Conservation (phyloP, 805 yeast species). For the Kluyveromyces dobzhanskii region DNA sequence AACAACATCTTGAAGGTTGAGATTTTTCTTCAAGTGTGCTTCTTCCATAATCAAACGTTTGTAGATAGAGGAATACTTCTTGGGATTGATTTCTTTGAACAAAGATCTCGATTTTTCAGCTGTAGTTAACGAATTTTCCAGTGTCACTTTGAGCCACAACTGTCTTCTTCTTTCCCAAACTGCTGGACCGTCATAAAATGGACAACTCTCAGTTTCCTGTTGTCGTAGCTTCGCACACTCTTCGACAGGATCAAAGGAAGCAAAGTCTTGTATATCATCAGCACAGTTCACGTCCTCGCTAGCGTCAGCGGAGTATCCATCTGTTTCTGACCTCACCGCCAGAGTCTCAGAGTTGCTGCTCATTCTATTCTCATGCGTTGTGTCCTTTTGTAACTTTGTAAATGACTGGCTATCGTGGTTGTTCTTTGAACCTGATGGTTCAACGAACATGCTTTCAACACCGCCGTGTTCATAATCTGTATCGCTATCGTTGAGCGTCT, state of each 20-base stretch:
- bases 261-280: conserved; percentile 16
- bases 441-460: conserved; percentile 43
- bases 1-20: conserved; percentile 67
- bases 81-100: too few species aligned
- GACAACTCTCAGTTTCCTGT: conserved; percentile 22
- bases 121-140: conserved; percentile 6
- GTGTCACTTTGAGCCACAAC: conserved; percentile 48
- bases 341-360: conserved; percentile 13
- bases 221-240: conserved; percentile 27
- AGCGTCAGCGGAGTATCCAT: conserved; percentile 6
- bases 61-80: conserved; percentile 55
- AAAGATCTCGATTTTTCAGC: too few species aligned
- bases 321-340: background rate
- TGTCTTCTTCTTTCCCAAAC: conserved; percentile 65
- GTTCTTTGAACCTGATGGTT: conserved; percentile 29
- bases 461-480: conserved; percentile 4
- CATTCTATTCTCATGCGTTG: conserved; percentile 11
- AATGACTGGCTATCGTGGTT: conserved; percentile 2
- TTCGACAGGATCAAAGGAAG: conserved; percentile 25
- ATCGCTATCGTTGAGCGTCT: conserved; percentile 7
- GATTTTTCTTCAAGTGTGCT: conserved; percentile 54
- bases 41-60: conserved; percentile 61
- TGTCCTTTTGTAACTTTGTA: conserved; percentile 22
- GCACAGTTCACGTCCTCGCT: conserved; percentile 12
- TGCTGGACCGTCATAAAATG: conserved; percentile 42